Base-by-base conservation (phyloP, 371 early-diverging fungal species). In the Mucor saturninus region DNA sequence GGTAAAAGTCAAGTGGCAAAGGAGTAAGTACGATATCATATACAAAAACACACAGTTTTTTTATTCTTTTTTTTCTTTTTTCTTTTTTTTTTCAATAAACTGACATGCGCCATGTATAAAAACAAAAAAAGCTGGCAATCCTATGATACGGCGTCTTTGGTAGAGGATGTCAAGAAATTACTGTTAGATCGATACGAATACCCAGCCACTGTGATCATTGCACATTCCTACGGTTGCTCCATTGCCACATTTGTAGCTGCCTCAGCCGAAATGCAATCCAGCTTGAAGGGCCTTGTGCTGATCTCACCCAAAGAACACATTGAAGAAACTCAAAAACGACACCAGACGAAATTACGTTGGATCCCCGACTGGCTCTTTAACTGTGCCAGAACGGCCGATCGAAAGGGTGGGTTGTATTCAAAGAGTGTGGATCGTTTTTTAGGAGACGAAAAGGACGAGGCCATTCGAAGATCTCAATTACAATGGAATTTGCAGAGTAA, bases 161-260 rank as follows among this genome's bases (percentile, higher is more conserved):
- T 83, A 0, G 61, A 84, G 1, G 86, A 88, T 61, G 69, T 90
- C 3, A 71, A 70, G 28, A 65, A 73, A 8, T 62, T 90, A 28
- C 62, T 89, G 11, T 54, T 71, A n/a, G 80, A 82, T 40, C 74
- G 85, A 6, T 88, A 89, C 66, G 77, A 82, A 54, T 76, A 81
- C 54, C 80, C 87, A n/a, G 75, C 77, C 0, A 85, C 83, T 0
- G 86, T 87, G 15, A 81, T 89, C 42, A 77, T 91, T 46, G 84
- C 87, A 2, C 89, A 89, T 64, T 88, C 90, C 1, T 91, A 88
- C 69, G 91, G 91, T 0, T 91, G 91, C 49, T 74, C 81, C 6
- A 68, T 91, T 31, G 87, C 83, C 5, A 76, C 86, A 0, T 73
- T 74, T 58, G 81, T 87, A 10, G 85, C 85, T 28, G 71, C 81